Base-by-base conservation (phyloP, 805 yeast species). In the Clavispora carvajalis region DNA sequence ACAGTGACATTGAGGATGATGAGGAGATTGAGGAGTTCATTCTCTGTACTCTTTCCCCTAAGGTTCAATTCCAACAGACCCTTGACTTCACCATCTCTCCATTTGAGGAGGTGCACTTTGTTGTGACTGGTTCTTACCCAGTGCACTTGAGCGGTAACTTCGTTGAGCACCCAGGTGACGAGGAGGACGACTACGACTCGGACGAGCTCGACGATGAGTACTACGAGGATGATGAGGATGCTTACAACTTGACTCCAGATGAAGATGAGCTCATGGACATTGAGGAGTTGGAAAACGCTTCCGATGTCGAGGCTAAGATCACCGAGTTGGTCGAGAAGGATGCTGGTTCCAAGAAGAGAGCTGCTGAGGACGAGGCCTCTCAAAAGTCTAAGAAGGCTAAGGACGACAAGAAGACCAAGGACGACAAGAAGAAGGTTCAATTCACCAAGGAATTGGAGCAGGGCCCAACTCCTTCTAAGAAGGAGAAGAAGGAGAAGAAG, bases 101-200 rank as follows among this genome's bases (percentile, higher is more conserved):
- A 58, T 91, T 82, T 58, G 99, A 93, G 71, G 95, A 90, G 60
- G 88, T 93, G 47, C 81, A 74, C 73, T 93, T 93, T 59, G 95
- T 88, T 59, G 97, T 86, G 43, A 85, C 96, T 47, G 99, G 99
- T 60, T 88, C 97, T 21, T 91, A 89, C 73, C 85, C 95, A 51
- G 75, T 93, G 51, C 95, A 91, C 65, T 72, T 93, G 55, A 74
- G 86, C 53, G 99, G 99, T 73, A 91, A 93, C 82, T 89, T 83
- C 69, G 83, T 93, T 59, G 95, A 86, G 66, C 96, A 90, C 67
- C 97, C 98, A 64, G 87, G 80, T 57, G 96, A 90, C 58, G 79
- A 72, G 33, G 77, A 72, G 43, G 76, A 74, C 38, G 79, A 49
- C 42, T 48, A 47, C 34, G 47, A 48, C 21, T 38, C 37, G 15